Evolutionary conservation across 441 rosid species (phyloP).

Genomic region (Erysimum cheiri): DNA sequence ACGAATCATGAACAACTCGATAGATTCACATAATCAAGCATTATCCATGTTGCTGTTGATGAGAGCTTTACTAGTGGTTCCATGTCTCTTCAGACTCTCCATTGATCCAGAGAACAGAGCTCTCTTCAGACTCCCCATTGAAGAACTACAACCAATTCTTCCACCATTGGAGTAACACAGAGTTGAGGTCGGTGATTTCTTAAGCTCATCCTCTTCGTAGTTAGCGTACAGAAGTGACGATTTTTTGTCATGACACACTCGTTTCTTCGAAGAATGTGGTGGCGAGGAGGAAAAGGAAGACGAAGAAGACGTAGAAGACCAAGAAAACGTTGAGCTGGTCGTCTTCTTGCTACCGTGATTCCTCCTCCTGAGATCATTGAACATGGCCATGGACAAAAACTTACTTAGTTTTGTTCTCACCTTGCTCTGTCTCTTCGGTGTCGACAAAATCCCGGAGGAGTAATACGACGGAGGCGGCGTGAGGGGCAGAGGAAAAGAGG

Average conservation of each 20-base stretch:
- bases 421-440: slow-evolving; percentile 39
- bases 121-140: slow-evolving; percentile 35
- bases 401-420: slow-evolving; percentile 38
- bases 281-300: slow-evolving; percentile 43
- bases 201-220: slow-evolving; percentile 30
- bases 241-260: slow-evolving; percentile 13
- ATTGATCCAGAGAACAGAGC: slow-evolving; percentile 25
- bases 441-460: slow-evolving; percentile 42
- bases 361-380: slow-evolving; percentile 39
- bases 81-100: slow-evolving; percentile 11
- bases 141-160: slow-evolving; percentile 27
- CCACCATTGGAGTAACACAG: slow-evolving; percentile 36
- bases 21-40: slow-evolving; percentile 27
- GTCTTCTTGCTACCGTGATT: slow-evolving; percentile 29
- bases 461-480: slow-evolving; percentile 75
- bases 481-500: slow-evolving; percentile 48
- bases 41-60: not conserved
- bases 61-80: slow-evolving; percentile 29
- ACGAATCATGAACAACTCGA: slow-evolving; percentile 22
- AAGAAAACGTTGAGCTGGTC: slow-evolving; percentile 43
- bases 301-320: slow-evolving; percentile 49
- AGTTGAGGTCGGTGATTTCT: slow-evolving; percentile 38
- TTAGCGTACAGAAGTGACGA: slow-evolving; percentile 24
- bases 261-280: slow-evolving; percentile 24
- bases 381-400: slow-evolving; percentile 35